Evolutionary conservation across 2,329 filamentous ascomycete genomes (phyloP).

Genomic region (Hypoxylon sp.): DNA sequence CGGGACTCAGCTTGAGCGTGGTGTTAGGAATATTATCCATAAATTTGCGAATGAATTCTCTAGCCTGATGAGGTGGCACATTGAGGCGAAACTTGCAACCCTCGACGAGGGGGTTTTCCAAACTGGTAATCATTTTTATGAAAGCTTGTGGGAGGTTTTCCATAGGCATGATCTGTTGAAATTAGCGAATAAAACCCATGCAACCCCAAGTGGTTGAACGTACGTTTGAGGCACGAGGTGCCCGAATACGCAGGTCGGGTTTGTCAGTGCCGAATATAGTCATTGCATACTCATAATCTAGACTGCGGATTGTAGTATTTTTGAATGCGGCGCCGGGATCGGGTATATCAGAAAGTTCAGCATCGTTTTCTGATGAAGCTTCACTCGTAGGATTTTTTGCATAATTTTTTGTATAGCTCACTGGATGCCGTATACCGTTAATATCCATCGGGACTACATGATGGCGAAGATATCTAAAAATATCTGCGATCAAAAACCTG

Average conservation of each 20-base stretch:
- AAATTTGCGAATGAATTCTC: conserved; percentile 70
- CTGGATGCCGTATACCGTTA: conserved; percentile 49
- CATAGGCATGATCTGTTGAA: conserved; percentile 73
- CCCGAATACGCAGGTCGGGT: conserved; percentile 82
- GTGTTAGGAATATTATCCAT: conserved; percentile 74
- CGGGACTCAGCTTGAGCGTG: conserved; percentile 74
- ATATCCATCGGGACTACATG: conserved; percentile 56
- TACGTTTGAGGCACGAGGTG: conserved; percentile 67
- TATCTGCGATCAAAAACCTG: conserved; percentile 66
- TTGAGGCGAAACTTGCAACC: conserved; percentile 77
- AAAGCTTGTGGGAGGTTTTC: conserved; percentile 76
- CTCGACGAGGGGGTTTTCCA: conserved; percentile 80
- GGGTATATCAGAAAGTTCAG: not conserved
- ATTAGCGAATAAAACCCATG: conserved; percentile 44
- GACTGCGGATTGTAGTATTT: not conserved
- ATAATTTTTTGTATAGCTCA: not conserved
- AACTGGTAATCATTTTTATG: conserved; percentile 79
- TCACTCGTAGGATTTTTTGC: not conserved
- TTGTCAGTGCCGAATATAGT: conserved; percentile 88
- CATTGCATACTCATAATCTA: conserved; percentile 83
- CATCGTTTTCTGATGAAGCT: not conserved
- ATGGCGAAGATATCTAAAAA: conserved; percentile 68
- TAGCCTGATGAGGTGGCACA: conserved; percentile 61
- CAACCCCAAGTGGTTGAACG: conserved; percentile 38
- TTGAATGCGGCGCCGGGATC: not conserved